Evolutionary conservation across 768 basidiomycete genomes (phyloP), one percentile per base, ranked within the genome.

Genomic region (Lentinula raphanica): DNA sequence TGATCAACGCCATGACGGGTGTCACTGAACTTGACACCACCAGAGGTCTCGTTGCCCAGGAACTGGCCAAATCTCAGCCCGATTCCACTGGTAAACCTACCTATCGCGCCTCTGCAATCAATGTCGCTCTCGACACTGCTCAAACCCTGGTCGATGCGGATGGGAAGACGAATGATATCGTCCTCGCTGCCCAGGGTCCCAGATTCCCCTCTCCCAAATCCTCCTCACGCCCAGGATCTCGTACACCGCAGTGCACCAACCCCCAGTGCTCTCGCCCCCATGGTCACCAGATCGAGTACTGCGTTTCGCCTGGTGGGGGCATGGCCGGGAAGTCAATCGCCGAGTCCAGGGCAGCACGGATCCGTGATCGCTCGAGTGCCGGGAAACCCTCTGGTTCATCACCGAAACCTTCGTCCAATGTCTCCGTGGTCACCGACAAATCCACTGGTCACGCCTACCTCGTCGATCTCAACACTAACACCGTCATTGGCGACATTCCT

Each of bases 51-150:
- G 40, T 64, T 15, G 54, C 53, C 8, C 49, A 50, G 5, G 27
- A 51, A 35, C 39, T 15, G 1, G 32, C 71, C 71, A 11, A 62
- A 9, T 29, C 69, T 54, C n/a, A 72, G 65, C 27, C 68, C 72
- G 32, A 71, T 66, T 32, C 71, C 56, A 25, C 70, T 51, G 9
- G 67, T 67, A 15, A 68, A 67, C 19, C 69, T 25, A 31, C 29
- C 4, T 50, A 17, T 29, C 19, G 12, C 4, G 29, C 49, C 5
- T 31, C 49, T 19, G 49, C 29, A 1, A 50, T 29, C 23, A 50
- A 31, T 15, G 15, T 29, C 2, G 27, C 49, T 5, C 32, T 50
- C n/a, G 49, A 50, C 32, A 50, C 27, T 23, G 27, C 49, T 31
- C 49, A 50, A 5, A 19, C 29, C 25, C n/a, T 50, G 3, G 32